Conservation (phyloP, 2,329 filamentous ascomycete species). For the Cladosporium oxysporum region DNA sequence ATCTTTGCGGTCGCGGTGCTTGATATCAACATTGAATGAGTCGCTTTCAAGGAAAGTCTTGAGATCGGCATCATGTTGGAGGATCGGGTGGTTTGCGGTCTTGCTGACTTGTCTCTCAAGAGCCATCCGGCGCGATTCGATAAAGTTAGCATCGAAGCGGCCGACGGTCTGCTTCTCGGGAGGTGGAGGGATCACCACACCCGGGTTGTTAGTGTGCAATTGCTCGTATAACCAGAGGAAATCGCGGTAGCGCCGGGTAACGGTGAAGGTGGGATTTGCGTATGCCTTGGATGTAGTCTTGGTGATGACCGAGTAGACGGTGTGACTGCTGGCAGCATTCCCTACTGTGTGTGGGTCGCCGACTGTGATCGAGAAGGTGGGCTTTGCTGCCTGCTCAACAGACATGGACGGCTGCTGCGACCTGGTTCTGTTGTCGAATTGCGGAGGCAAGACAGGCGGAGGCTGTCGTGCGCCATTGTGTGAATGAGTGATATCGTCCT, state of each 20-base stretch:
- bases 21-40: constrained; percentile 91
- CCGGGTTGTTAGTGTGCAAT: constrained; percentile 90
- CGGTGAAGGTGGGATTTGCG: constrained; percentile 85
- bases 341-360: constrained; percentile 98
- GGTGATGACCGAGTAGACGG: constrained; percentile 93
- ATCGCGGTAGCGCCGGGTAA: constrained; percentile 91
- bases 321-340: constrained; percentile 94
- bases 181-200: constrained; percentile 90
- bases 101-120: constrained; percentile 98
- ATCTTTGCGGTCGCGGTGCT: constrained; percentile 93
- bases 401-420: constrained; percentile 77
- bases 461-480: constrained; percentile 62
- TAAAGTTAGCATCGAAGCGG: constrained; percentile 93
- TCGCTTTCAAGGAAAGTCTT: constrained; percentile 98
- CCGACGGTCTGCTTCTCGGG: constrained; percentile 98
- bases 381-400: constrained; percentile 90
- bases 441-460: constrained; percentile 59
- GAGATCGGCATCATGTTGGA: constrained; percentile 90
- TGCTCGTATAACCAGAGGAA: constrained; percentile 98
- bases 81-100: constrained; percentile 80
- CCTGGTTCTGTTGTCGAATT: constrained; percentile 46
- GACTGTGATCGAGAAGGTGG: constrained; percentile 84
- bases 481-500: constrained; percentile 59
- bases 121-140: constrained; percentile 86
- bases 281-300: constrained; percentile 98